These are phyloP conservation scores for Lyophyllum atratum DNA, from an alignment of 768 basidiomycete species.

Conservation along the genomic window DNA sequence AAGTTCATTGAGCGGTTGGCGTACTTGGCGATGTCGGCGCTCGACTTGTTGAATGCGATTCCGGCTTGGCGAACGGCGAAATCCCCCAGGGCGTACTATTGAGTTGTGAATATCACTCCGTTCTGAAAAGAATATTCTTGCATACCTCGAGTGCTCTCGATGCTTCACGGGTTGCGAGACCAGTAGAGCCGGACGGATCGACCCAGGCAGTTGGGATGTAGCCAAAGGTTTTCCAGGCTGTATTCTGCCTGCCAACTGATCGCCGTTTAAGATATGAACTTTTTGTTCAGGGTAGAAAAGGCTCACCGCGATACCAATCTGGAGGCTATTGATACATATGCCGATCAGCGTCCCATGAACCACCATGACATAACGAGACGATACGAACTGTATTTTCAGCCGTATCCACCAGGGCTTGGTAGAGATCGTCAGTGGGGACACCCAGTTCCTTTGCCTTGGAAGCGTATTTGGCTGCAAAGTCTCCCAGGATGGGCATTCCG, in stretches of 20 bases:
- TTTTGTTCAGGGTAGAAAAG: neutral
- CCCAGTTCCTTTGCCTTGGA: slow-evolving; percentile 36
- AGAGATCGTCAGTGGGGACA: slow-evolving; percentile 46
- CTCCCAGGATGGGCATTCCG: slow-evolving; percentile 54
- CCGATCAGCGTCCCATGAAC: neutral
- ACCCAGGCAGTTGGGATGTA: neutral
- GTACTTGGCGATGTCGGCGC: slow-evolving; percentile 41
- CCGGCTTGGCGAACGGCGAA: slow-evolving; percentile 57
- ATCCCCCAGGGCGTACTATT: slow-evolving; percentile 43
- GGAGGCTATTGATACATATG: slow-evolving; percentile 34
- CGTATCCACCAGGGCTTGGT: slow-evolving; percentile 50
- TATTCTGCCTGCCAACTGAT: slow-evolving; percentile 54
- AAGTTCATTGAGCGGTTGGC: slow-evolving; percentile 54
- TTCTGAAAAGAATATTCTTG: neutral
- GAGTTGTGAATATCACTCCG: too few species aligned
- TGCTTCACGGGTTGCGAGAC: slow-evolving; percentile 50
- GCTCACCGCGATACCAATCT: slow-evolving; percentile 39
- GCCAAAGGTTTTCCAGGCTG: neutral
- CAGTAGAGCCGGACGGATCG: slow-evolving; percentile 46
- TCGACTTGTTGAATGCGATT: slow-evolving; percentile 38
- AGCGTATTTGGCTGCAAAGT: slow-evolving; percentile 51
- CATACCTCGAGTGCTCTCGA: slow-evolving; percentile 48
- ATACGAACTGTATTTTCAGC: slow-evolving; percentile 50
- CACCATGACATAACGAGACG: neutral
- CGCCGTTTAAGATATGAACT: neutral